phyloP scores from a whole-genome alignment of 1,284 basidiomycete species.

The Pascua sp. region DNA sequence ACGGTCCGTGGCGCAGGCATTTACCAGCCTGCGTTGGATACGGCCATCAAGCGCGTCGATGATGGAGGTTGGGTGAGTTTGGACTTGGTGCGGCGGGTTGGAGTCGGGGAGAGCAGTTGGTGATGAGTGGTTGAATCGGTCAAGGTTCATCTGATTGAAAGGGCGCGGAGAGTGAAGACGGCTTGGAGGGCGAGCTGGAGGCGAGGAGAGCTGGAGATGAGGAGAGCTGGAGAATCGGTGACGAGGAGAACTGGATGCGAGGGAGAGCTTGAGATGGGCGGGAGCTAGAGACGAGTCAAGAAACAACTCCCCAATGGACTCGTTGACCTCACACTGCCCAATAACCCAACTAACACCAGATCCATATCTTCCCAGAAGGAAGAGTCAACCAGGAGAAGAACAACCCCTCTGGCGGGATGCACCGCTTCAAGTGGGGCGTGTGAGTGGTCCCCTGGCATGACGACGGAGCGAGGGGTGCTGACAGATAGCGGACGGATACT shows the following conservation, averaged over 20 bases:
- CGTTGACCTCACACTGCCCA: no score
- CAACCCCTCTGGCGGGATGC: constrained; percentile 58
- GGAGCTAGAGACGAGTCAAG: no score
- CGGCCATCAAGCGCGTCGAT: constrained; percentile 73
- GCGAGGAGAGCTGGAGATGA: no score
- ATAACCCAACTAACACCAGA: constrained; percentile 51
- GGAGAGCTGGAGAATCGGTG: neutral
- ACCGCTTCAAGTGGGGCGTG: constrained; percentile 96
- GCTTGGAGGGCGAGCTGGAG: neutral
- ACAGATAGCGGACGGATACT: constrained; percentile 68
- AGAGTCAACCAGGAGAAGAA: constrained; percentile 73
- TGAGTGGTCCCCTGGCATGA: constrained; percentile 53
- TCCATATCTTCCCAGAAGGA: constrained; percentile 93
- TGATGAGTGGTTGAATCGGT: neutral
- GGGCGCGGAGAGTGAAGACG: no score
- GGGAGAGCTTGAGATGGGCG: no score
- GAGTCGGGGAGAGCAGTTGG: neutral
- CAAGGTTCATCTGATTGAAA: no score
- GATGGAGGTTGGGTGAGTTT: constrained; percentile 74
- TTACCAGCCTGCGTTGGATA: constrained; percentile 81
- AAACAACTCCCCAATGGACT: no score
- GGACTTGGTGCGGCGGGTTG: neutral
- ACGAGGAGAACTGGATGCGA: neutral
- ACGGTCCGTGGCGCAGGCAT: constrained; percentile 87
- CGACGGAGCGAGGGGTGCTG: neutral